Base-by-base conservation (phyloP, 768 basidiomycete genomes). In the Crassisporium funariophilum region DNA sequence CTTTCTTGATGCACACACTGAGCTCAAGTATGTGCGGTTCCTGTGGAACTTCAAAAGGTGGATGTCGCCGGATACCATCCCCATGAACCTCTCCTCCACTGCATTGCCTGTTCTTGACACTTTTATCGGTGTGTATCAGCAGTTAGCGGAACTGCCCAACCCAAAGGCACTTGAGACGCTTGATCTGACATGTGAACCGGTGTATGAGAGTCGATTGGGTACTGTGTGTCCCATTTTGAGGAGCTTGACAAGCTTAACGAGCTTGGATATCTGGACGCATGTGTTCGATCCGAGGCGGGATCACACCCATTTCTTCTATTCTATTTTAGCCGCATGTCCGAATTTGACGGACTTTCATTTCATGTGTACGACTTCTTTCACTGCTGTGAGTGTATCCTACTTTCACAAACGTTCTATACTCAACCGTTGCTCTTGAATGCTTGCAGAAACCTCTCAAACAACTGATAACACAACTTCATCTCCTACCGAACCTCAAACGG, bases 21-120 rank as follows among this genome's bases (percentile, higher is more conserved):
- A 60, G 4, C 58, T 79, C 12, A 71, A 66, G 25, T 73, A 71
- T 47, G 61, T 78, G 22, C 70, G 75, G 9, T 66, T 78, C 34
- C 60, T 74, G 20, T 79, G 78, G 77, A 77, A 75, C 48, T 77
- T 78, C 56, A 73, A 72, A 41, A 61, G 71, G 10, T 78, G 75
- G 75, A 68, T 77, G 62, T 75, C 73, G 1, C 77, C 77, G 1
- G 63, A 68, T 46, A 53, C 55, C 2, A 65, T 73, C 20, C 65
- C 64, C 2, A 59, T 72, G 56, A 54, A 57, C 10, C 61, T 76
- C 11, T 57, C 59, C 1, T 20, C 44, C 1, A 39, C 45, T 54
- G 19, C 54, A 56, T 33, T 75, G 3, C 70, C 73, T 0, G 49
- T 49, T 0, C 53, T 78, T 5, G 68, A 70, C 17, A 71, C 73